Evolutionary conservation across 352 stramenopile genomes (phyloP).

Genomic region (Globisporangium abappressorium): DNA sequence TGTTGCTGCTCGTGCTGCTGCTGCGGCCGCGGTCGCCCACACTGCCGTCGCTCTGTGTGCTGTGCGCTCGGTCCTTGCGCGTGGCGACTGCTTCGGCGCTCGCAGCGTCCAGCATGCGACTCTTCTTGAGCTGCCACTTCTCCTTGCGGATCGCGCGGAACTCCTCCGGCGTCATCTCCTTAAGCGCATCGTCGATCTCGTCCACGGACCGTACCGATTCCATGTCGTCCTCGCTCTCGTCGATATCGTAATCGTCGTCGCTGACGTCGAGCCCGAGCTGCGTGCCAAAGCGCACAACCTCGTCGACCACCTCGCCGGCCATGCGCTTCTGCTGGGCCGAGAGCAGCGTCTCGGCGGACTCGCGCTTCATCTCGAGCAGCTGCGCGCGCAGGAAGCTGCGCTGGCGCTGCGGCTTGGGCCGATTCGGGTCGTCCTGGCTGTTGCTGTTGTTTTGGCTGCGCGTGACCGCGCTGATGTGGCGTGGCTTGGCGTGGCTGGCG

Average conservation of each 20-base stretch:
- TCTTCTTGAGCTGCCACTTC: slow-evolving; percentile 24
- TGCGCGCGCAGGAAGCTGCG: slow-evolving; percentile 66
- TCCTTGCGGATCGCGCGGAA: slow-evolving; percentile 28
- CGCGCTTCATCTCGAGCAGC: slow-evolving; percentile 75
- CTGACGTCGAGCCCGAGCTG: slow-evolving; percentile 24
- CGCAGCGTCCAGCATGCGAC: slow-evolving; percentile 12
- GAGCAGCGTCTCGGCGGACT: slow-evolving; percentile 55
- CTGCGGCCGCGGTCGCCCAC: slow-evolving; percentile 8
- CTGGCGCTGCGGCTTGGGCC: slow-evolving; percentile 47
- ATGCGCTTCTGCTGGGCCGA: slow-evolving; percentile 42
- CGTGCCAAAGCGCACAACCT: slow-evolving; percentile 23
- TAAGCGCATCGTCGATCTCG: slow-evolving; percentile 34
- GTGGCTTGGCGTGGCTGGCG: slow-evolving; percentile 25
- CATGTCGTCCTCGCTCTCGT: slow-evolving; percentile 33
- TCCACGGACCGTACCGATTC: slow-evolving; percentile 31
- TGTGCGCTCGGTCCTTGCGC: slow-evolving; percentile 23
- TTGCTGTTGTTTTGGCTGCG: slow-evolving; percentile 27
- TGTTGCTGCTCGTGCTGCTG: slow-evolving; percentile 14
- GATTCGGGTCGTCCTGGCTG: slow-evolving; percentile 19
- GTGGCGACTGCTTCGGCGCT: slow-evolving; percentile 11
- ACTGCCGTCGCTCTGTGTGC: slow-evolving; percentile 6
- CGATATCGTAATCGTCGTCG: slow-evolving; percentile 30
- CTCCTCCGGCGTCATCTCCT: slow-evolving; percentile 28
- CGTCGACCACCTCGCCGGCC: slow-evolving; percentile 35
- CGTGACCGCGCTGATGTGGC: slow-evolving; percentile 37